Conservation (phyloP, 345 rosid genomes). For the Sisymbrium irio region DNA sequence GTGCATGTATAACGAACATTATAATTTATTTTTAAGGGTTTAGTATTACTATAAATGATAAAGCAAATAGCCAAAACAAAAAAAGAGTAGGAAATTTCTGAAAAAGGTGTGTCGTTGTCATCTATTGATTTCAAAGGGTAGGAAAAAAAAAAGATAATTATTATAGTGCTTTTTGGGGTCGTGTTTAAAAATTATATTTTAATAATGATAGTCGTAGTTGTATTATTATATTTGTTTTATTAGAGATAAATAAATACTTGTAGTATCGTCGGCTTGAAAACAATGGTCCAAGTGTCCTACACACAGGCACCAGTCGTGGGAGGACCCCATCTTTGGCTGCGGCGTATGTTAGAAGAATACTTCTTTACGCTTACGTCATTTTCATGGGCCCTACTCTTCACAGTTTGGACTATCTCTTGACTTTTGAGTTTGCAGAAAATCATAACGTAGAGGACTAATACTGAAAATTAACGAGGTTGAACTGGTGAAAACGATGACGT, state of each 20-base stretch:
- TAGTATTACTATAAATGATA: not conserved
- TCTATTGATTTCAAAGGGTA: not conserved
- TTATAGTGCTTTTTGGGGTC: not conserved
- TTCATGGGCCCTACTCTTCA: not conserved
- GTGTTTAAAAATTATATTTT: not conserved
- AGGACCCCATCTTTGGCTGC: slow-evolving; percentile 25
- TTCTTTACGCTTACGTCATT: slow-evolving; percentile 24
- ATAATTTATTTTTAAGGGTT: not conserved
- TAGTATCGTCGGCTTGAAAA: not conserved
- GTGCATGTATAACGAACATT: too few species aligned
- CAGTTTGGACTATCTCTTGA: slow-evolving; percentile 18
- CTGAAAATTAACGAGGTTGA: not conserved
- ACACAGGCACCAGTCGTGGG: slow-evolving; percentile 14
- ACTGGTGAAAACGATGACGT: not conserved
- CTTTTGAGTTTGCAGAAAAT: slow-evolving; percentile 1
- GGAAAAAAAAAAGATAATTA: not conserved
- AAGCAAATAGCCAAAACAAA: not conserved
- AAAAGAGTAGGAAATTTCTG: not conserved
- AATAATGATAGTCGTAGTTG: not conserved
- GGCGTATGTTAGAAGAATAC: slow-evolving; percentile 25
- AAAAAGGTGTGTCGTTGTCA: not conserved
- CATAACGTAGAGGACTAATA: not conserved
- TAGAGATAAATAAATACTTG: slow-evolving; percentile 1
- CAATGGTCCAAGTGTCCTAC: slow-evolving; percentile 30
- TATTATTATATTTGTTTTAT: not conserved